Percentiles rank a stretch among this genome's conserved stretches.
phyloP scores from a whole-genome alignment of 176 grass and related monocot species.

The Carex scoparia region DNA sequence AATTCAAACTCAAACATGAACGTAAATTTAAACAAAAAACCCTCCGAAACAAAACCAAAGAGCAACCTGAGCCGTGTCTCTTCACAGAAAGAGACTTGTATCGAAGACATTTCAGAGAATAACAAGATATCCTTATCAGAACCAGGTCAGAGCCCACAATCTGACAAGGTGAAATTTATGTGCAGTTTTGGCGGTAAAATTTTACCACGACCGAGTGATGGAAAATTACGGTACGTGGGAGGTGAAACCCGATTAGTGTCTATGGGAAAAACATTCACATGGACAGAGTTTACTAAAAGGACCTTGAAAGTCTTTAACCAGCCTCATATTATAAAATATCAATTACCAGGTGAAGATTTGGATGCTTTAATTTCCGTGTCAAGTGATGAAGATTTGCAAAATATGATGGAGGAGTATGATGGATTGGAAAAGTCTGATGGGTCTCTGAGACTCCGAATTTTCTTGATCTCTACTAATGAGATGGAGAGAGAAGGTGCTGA shows the following conservation, averaged over 20 bases:
- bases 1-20: conserved; percentile 25
- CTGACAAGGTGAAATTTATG: conserved; percentile 74
- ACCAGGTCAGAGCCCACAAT: conserved; percentile 38
- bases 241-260: conserved; percentile 77
- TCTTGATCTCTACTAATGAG: conserved; percentile 65
- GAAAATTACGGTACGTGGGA: conserved; percentile 77
- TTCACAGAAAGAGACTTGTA: conserved; percentile 6
- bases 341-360: conserved; percentile 91
- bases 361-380: conserved; percentile 92
- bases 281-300: conserved; percentile 59
- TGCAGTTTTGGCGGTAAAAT: conserved; percentile 98
- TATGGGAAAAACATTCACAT: conserved; percentile 51
- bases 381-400: conserved; percentile 84
- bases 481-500: conserved; percentile 38
- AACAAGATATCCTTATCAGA: conserved; percentile 29
- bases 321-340: conserved; percentile 89
- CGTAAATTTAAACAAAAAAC: conserved; percentile 37
- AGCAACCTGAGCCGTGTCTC: conserved; percentile 29
- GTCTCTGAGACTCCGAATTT: conserved; percentile 60
- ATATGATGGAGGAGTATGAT: conserved; percentile 94
- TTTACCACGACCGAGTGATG: conserved; percentile 80
- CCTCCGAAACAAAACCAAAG: conserved; percentile 27
- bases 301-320: conserved; percentile 64
- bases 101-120: conserved; percentile 21
- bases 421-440: conserved; percentile 61